Percentiles rank a stretch among this genome's conserved stretches.
These are phyloP conservation scores for Lophium mytilinum DNA, from an alignment of 495 filamentous ascomycete genomes.

Conservation along the genomic window DNA sequence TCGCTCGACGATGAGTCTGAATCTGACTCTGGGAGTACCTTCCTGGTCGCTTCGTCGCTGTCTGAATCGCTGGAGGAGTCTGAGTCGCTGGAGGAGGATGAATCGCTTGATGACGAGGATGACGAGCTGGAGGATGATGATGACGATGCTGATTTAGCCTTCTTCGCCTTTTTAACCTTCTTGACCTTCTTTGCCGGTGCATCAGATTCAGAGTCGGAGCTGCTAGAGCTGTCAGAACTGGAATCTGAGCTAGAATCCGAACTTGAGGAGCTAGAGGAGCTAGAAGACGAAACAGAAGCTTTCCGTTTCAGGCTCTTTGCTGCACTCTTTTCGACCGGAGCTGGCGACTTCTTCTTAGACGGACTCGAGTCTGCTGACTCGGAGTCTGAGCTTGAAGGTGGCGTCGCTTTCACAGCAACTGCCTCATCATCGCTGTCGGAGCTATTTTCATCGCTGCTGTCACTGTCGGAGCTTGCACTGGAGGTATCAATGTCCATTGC, in stretches of 20 bases:
- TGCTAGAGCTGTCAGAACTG: conserved; percentile 7
- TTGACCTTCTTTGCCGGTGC: background rate
- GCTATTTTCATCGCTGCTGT: conserved; percentile 5
- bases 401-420: background rate
- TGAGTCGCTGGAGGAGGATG: conserved; percentile 7
- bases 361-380: conserved; percentile 1
- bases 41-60: conserved; percentile 4
- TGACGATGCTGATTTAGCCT: background rate
- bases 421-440: conserved; percentile 7
- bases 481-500: conserved; percentile 17
- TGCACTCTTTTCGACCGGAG: background rate
- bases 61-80: conserved; percentile 10
- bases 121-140: background rate
- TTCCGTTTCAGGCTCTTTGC: background rate
- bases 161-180: conserved; percentile 6
- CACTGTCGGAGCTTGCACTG: conserved; percentile 1
- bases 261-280: conserved; percentile 3
- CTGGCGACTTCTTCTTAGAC: background rate
- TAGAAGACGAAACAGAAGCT: background rate
- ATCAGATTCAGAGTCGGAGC: conserved; percentile 11
- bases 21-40: conserved; percentile 2
- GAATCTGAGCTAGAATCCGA: conserved; percentile 1
- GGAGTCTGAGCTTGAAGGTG: background rate
- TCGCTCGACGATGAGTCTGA: background rate
- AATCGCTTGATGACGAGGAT: conserved; percentile 1